Evolutionary conservation across 176 grass and related monocot species (phyloP).

Genomic region (Pontederia crassipes): DNA sequence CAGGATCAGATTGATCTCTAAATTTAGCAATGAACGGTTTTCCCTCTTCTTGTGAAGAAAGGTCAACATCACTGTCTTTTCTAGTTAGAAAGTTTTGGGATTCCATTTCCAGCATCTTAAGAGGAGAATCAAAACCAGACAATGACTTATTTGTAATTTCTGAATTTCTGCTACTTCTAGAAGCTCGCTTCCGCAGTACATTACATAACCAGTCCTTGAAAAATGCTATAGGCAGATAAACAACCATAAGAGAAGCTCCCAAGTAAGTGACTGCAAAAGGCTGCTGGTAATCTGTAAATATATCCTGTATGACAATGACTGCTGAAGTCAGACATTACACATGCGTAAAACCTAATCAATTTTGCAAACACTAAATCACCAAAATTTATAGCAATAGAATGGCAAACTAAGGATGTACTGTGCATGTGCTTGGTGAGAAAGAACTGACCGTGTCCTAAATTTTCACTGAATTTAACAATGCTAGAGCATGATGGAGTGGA

Average conservation of each 20-base stretch:
- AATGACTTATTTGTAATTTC: slow-evolving; percentile 43
- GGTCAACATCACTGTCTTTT: slow-evolving; percentile 37
- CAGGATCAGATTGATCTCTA: slow-evolving; percentile 25
- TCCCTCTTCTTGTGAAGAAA: slow-evolving; percentile 46
- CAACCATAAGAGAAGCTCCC: slow-evolving; percentile 84
- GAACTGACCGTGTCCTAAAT: too few relatives aligned
- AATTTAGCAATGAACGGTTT: slow-evolving; percentile 43
- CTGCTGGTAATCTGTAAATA: slow-evolving; percentile 90
- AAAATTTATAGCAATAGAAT: too few relatives aligned
- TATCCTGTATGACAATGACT: slow-evolving; percentile 43
- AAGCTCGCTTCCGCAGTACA: slow-evolving; percentile 24
- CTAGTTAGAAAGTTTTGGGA: slow-evolving; percentile 38
- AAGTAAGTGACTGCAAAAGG: slow-evolving; percentile 90
- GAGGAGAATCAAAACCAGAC: slow-evolving; percentile 35
- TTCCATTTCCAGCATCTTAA: slow-evolving; percentile 85
- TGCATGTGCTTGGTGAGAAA: too few relatives aligned
- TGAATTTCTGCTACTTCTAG: slow-evolving; percentile 31
- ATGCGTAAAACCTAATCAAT: neutral
- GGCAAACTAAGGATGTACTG: too few relatives aligned
- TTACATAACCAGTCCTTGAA: slow-evolving; percentile 67
- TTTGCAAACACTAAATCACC: neutral
- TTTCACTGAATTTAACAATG: too few relatives aligned
- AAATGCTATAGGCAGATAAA: slow-evolving; percentile 80
- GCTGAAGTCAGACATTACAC: neutral
- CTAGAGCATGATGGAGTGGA: too few relatives aligned